A percentile compares a stretch with the other conserved stretches of the same genome.
phyloP scores from a whole-genome alignment of 805 yeast species.

The Grigorovia transvaalensis region DNA sequence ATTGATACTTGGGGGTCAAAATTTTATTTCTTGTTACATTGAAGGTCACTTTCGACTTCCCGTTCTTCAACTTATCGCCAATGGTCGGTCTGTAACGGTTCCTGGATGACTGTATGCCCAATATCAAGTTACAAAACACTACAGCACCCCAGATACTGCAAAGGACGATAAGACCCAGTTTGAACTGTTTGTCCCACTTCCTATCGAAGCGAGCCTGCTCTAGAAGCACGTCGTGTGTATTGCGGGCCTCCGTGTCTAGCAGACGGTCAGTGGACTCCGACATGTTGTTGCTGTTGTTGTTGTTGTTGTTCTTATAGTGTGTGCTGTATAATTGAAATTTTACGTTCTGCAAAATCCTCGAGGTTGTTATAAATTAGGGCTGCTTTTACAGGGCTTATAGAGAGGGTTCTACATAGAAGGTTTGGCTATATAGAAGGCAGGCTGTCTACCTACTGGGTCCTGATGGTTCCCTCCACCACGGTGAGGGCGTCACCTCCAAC shows the following conservation, averaged over 20 bases:
- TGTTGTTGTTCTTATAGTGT: neutral
- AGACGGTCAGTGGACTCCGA: neutral
- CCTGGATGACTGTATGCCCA: neutral
- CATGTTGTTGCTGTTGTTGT: neutral
- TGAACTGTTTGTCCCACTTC: constrained; percentile 5
- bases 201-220: neutral
- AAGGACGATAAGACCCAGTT: constrained; percentile 9
- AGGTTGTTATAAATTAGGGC: no score
- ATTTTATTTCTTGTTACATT: constrained; percentile 42
- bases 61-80: constrained; percentile 5
- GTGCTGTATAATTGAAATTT: neutral
- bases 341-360: neutral
- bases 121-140: constrained; percentile 10
- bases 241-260: neutral
- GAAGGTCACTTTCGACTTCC: constrained; percentile 29
- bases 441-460: neutral
- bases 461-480: constrained; percentile 28
- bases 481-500: constrained; percentile 36
- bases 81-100: neutral
- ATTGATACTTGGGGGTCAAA: constrained; percentile 41
- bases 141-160: constrained; percentile 18
- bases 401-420: no score
- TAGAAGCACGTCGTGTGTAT: neutral
- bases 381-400: no score
- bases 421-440: neutral